Evolutionary conservation across 176 grass and related monocot species (phyloP), one percentile per base, ranked within the genome.

Genomic region (Pontederia crassipes): DNA sequence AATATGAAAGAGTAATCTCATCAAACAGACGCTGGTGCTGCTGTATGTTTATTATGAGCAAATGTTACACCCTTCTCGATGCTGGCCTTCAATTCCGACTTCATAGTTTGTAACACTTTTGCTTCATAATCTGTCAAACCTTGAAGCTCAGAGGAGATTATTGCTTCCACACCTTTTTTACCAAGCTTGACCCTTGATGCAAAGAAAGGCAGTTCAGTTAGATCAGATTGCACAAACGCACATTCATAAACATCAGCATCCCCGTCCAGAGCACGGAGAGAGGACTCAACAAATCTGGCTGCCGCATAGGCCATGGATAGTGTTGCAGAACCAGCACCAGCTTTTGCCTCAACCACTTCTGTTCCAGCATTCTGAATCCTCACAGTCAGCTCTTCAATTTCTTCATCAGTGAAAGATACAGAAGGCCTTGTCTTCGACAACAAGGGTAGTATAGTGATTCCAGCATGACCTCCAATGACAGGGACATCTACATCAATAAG

Each of bases 311-410:
- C 48, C 64, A 66, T 66, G 0, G 64, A 66, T 49, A 66, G 20
- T 29, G 64, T 53, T 11, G 64, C 64, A 53, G 64, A 66, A 10
- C 64, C 64, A 66, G 64, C 24, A 53, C 64, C 64, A 12, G 64
- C 64, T 66, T 66, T 66, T 66, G 64, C 64, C 64, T 66, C 64
- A 11, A 66, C 64, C 50, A 66, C 64, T 27, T 66, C 64, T 53
- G 64, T 66, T 10, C 64, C 64, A 15, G 48, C 64, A 35, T 66
- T 66, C 26, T 66, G 64, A 51, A 66, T 66, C 28, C 49, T 50
- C n/a, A 29, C 12, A 17, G 64, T 66, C 49, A 66, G 24, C 12
- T 66, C 18, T 52, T 53, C 26, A 32, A 35, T 20, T 29, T 66
- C 64, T 29, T 53, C 64, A 32, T 50, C 14, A 11, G 64, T 66